Evolutionary conservation across 495 filamentous ascomycete species (phyloP), one percentile per base, ranked within the genome.

Genomic region (Xanthoparmelia taractica): DNA sequence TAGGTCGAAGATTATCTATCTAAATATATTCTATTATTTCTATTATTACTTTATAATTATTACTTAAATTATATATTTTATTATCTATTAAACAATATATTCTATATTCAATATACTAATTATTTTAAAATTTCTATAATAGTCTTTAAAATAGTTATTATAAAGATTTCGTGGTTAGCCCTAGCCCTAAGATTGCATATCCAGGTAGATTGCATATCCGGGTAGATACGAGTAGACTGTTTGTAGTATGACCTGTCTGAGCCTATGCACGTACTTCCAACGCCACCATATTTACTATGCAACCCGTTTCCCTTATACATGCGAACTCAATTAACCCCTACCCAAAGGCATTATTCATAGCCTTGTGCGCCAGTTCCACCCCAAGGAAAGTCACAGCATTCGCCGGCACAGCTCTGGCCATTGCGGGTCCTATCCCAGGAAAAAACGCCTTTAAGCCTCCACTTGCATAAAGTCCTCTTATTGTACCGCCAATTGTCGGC

Each of bases 381-480:
- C 69, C 69, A 37, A 71, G 50, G 41, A 71, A 71, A 15, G 69
- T 71, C 27, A 84, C 86, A 27, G 95, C 95, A 69, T 97, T 99
- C 6, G 94, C 94, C 8, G 94, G 94, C 58, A 97, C 91, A 25
- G 94, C 95, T 75, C 94, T 85, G 18, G 89, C 89, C 70, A 99
- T 78, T 8, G 94, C 94, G 4, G 94, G 94, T 10, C 91, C 94
- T 65, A 99, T 88, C 6, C 94, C 94, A 15, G 94, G 95, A 81
- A 99, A 99, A 80, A 99, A 99, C 0, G 95, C 93, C 81, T 88
- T 94, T 69, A 86, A 73, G 3, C 94, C 94, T 43, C 93, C 92
- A 61, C 73, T 84, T 23, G 75, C 83, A 69, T 96, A 96, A 31
- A 99, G 75, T 31, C 90, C 81, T 66, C 81, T 80, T 50, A 97